Percentiles rank a stretch among this genome's conserved stretches.
Conservation (phyloP, 2,329 filamentous ascomycete genomes). For the Xylariaceae sp. region DNA sequence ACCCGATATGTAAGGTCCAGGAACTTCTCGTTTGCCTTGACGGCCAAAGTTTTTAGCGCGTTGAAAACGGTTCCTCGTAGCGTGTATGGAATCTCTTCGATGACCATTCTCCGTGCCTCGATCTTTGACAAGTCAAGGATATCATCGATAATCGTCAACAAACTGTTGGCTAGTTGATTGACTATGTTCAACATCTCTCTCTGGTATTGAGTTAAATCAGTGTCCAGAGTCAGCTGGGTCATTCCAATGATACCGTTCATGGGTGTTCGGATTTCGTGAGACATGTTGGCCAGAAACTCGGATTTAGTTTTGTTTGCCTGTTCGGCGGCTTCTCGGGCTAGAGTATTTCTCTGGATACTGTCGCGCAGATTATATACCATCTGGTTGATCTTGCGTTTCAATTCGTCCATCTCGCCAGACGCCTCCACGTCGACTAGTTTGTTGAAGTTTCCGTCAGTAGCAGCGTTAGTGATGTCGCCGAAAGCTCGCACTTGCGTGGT, state of each 20-base stretch:
- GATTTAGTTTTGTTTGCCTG: conserved; percentile 97
- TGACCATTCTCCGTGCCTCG: conserved; percentile 95
- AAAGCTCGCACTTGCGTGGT: conserved; percentile 97
- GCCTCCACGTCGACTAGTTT: conserved; percentile 96
- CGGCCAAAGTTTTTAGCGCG: conserved; percentile 91
- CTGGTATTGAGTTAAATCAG: conserved; percentile 89
- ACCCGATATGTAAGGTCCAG: conserved; percentile 90
- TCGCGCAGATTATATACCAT: conserved; percentile 97
- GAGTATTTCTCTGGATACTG: conserved; percentile 94
- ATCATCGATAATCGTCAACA: conserved; percentile 93
- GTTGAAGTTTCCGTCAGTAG: conserved; percentile 94
- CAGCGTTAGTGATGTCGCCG: conserved; percentile 96
- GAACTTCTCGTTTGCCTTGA: conserved; percentile 94
- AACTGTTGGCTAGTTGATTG: conserved; percentile 90
- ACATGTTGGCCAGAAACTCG: conserved; percentile 98
- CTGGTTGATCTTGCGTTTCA: conserved; percentile 98
- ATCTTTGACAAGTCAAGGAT: conserved; percentile 75
- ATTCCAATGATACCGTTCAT: conserved; percentile 98
- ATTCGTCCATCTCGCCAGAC: conserved; percentile 97
- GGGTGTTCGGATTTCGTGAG: conserved; percentile 93
- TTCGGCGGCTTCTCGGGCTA: conserved; percentile 91
- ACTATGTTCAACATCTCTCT: conserved; percentile 99
- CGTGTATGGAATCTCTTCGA: conserved; percentile 96
- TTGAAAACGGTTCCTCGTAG: conserved; percentile 94
- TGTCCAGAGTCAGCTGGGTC: conserved; percentile 94